These are phyloP conservation scores for Populus alba DNA, from an alignment of 345 rosid species.

Conservation along the genomic window DNA sequence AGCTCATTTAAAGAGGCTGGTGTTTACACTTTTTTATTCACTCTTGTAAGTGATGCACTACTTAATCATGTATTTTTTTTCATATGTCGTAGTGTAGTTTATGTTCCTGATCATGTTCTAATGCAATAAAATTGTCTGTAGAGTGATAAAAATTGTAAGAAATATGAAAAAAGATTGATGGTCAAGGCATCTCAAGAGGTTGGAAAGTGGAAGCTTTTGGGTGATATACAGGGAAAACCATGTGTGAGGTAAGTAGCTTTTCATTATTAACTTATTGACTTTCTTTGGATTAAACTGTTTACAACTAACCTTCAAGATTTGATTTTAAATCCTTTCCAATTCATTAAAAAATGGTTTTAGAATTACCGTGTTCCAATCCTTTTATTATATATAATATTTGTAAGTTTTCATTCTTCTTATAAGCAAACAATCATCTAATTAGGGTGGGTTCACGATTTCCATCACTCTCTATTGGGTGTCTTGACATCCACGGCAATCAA, in stretches of 20 bases:
- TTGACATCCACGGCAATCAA: slow-evolving; percentile 46
- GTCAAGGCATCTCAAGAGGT: slow-evolving; percentile 44
- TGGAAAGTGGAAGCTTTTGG: slow-evolving; percentile 45
- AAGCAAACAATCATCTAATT: slow-evolving; percentile 2
- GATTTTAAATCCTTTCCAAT: too few relatives aligned
- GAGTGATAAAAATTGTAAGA: slow-evolving; percentile 37
- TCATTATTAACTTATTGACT: too few relatives aligned
- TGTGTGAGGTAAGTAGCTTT: slow-evolving; percentile 32
- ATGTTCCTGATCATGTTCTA: slow-evolving; percentile 11
- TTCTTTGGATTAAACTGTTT: not conserved
- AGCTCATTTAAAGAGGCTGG: slow-evolving; percentile 50
- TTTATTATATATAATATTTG: not conserved
- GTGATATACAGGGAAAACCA: slow-evolving; percentile 10
- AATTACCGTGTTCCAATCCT: too few relatives aligned
- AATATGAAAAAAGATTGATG: slow-evolving; percentile 34
- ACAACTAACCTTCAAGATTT: too few relatives aligned
- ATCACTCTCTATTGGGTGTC: slow-evolving; percentile 38
- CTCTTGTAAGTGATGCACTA: slow-evolving; percentile 39
- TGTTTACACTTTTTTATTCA: slow-evolving; percentile 50
- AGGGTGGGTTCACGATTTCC: slow-evolving; percentile 62
- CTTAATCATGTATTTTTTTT: not conserved
- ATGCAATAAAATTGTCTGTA: slow-evolving; percentile 14
- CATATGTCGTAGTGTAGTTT: not conserved
- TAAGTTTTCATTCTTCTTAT: not conserved
- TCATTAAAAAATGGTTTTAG: too few relatives aligned